Base-by-base conservation (phyloP, 2,329 filamentous ascomycete genomes). In the Thelonectria rubi region DNA sequence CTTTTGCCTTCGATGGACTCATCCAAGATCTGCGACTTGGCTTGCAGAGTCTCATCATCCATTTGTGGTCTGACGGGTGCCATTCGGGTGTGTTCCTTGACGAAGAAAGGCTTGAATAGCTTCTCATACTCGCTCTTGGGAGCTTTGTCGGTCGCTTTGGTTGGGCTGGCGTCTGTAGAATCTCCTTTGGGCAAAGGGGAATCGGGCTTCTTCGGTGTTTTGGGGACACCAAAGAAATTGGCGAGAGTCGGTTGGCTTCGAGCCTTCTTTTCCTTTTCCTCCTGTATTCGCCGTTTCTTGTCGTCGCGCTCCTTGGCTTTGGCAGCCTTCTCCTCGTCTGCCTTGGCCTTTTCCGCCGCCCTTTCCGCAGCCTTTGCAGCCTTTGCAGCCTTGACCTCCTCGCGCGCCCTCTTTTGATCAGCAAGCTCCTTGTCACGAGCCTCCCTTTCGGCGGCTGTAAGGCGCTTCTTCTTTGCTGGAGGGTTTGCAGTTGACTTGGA, bases 31-130 rank as follows among this genome's bases (percentile, higher is more conserved):
- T 67, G 71, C 26, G 80, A 82, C 73, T 85, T 88, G 52, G 71
- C 78, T n/a, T 80, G 72, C 24, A 81, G 79, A 0, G 86, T 84
- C 62, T 87, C 81, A 1, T 83, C 73, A 65, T 92, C 88, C 74
- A 89, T 82, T 40, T 82, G 75, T 26, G 86, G 86, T 2, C 80
- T 81, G 50, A 82, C 78, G 0, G 84, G 82, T 0, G 93, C 93
- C 55, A 97, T 69, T n/a, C 78, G 85, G 1, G 92, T 91, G 70
- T 92, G 85, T 3, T 88, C 83, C 60, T 92, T 90, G 47, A 95
- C 73, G 64, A 91, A 94, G 75, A 97, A 98, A 0, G 91, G 88
- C 32, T 93, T 85, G 71, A 98, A 98, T 37, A 84, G 80, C 67
- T 87, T 88, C 17, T 91, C 80, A 67, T 92, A 94, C 46, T 86